These are phyloP conservation scores for Paramarasmius palmivorus DNA, from an alignment of 1,284 basidiomycete genomes.

Conservation along the genomic window DNA sequence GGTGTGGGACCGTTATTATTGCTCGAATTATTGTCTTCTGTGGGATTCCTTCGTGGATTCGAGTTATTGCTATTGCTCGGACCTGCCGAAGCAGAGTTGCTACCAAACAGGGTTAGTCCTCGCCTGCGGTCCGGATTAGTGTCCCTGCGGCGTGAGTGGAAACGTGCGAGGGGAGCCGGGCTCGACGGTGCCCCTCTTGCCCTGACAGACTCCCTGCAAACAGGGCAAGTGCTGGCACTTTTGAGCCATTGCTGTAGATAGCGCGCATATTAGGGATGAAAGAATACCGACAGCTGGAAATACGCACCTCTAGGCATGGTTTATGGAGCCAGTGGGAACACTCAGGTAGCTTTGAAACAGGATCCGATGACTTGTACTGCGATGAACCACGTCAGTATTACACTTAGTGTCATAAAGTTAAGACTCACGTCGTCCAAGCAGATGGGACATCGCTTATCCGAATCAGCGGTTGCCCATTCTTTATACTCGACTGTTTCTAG, in stretches of 20 bases:
- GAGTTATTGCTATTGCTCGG: background rate
- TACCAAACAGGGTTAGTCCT: no score
- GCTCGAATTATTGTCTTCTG: background rate
- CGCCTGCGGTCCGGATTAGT: background rate
- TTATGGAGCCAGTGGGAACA: conserved; percentile 79
- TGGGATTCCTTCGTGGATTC: background rate
- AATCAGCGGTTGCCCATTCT: conserved; percentile 64
- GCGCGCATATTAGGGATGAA: conserved; percentile 4
- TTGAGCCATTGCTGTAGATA: conserved; percentile 65
- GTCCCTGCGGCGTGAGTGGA: background rate
- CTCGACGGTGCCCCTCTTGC: conserved; percentile 9
- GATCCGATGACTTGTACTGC: conserved; percentile 61
- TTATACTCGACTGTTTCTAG: conserved; percentile 62
- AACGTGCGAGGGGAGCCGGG: background rate
- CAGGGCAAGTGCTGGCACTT: conserved; percentile 65
- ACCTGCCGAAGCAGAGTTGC: background rate
- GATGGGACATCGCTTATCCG: conserved; percentile 74
- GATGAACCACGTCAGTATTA: background rate
- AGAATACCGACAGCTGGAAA: background rate
- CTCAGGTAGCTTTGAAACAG: conserved; percentile 60
- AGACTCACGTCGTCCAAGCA: conserved; percentile 74
- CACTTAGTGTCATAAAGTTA: background rate
- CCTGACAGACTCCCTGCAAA: conserved; percentile 57
- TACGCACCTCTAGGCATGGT: conserved; percentile 64
- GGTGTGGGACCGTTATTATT: background rate